Evolutionary conservation across 176 grass and related monocot species (phyloP).

Genomic region (Carex littledalei): DNA sequence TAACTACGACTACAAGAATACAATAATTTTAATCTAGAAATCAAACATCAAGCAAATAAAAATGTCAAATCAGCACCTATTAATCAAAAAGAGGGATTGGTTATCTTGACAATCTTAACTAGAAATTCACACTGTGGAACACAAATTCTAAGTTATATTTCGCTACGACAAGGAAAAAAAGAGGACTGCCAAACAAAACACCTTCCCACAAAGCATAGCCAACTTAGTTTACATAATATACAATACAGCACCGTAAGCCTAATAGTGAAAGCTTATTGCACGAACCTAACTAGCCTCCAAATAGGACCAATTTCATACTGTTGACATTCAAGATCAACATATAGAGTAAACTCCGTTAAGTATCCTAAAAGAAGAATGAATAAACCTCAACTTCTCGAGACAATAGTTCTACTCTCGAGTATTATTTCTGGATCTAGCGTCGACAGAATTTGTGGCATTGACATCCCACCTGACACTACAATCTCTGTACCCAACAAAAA

Average conservation of each 20-base stretch:
- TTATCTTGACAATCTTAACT: background rate
- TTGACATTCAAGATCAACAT: slow-evolving; percentile 3
- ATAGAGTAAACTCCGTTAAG: background rate
- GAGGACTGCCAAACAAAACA: slow-evolving; percentile 8
- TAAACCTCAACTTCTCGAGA: slow-evolving; percentile 53
- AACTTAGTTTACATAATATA: slow-evolving; percentile 28
- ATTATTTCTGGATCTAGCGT: slow-evolving; percentile 67
- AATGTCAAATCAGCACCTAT: background rate
- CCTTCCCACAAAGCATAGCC: background rate
- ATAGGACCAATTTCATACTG: background rate
- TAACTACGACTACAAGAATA: slow-evolving; percentile 1
- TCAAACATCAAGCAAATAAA: slow-evolving; percentile 1
- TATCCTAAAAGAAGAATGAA: slow-evolving; percentile 4
- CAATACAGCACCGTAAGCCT: slow-evolving; percentile 4
- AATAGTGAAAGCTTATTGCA: slow-evolving; percentile 7
- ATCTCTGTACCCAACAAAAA: slow-evolving; percentile 48
- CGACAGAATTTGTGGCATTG: slow-evolving; percentile 86
- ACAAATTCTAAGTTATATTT: background rate
- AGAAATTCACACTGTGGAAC: background rate
- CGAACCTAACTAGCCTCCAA: slow-evolving; percentile 1
- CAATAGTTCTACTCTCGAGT: slow-evolving; percentile 33
- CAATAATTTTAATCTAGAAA: background rate
- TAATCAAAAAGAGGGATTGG: background rate
- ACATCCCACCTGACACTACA: slow-evolving; percentile 94
- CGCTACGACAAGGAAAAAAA: background rate